Conservation (phyloP, 257 asterid species). For the Ilex aquifolium region DNA sequence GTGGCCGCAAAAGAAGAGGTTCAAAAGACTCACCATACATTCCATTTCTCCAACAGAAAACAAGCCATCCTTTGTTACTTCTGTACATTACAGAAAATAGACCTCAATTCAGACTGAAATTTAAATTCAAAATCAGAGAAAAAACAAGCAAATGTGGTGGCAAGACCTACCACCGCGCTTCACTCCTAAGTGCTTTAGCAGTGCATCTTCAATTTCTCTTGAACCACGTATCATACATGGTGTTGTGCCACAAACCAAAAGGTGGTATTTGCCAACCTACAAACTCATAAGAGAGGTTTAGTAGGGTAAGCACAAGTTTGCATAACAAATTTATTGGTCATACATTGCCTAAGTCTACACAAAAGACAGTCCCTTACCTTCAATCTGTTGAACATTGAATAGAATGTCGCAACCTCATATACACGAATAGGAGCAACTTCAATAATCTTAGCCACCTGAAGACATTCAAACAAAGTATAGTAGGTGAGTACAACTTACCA, state of each 20-base stretch:
- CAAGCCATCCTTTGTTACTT: slow-evolving; percentile 95
- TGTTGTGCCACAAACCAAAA: slow-evolving; percentile 96
- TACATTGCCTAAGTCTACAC: neutral
- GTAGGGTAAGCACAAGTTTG: slow-evolving; percentile 29
- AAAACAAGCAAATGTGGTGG: neutral
- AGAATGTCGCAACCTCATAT: slow-evolving; percentile 96
- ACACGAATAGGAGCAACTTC: slow-evolving; percentile 99
- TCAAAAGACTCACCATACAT: slow-evolving; percentile 71
- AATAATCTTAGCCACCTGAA: slow-evolving; percentile 81
- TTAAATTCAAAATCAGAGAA: neutral
- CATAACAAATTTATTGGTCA: slow-evolving; percentile 26
- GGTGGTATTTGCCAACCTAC: slow-evolving; percentile 97
- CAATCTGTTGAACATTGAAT: slow-evolving; percentile 92
- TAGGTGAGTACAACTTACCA: neutral
- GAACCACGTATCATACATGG: slow-evolving; percentile 99
- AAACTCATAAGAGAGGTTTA: neutral
- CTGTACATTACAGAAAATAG: slow-evolving; percentile 37
- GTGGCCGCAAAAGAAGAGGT: slow-evolving; percentile 9
- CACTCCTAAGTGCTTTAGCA: slow-evolving; percentile 88
- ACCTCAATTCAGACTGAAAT: slow-evolving; percentile 17
- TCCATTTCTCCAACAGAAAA: slow-evolving; percentile 99
- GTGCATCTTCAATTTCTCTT: slow-evolving; percentile 81
- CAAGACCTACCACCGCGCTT: slow-evolving; percentile 79
- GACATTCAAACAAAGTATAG: slow-evolving; percentile 11
- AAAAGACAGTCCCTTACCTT: slow-evolving; percentile 38